Evolutionary conservation across 2,329 filamentous ascomycete species (phyloP).

Genomic region (Hawksworthiomyces lignivorus): DNA sequence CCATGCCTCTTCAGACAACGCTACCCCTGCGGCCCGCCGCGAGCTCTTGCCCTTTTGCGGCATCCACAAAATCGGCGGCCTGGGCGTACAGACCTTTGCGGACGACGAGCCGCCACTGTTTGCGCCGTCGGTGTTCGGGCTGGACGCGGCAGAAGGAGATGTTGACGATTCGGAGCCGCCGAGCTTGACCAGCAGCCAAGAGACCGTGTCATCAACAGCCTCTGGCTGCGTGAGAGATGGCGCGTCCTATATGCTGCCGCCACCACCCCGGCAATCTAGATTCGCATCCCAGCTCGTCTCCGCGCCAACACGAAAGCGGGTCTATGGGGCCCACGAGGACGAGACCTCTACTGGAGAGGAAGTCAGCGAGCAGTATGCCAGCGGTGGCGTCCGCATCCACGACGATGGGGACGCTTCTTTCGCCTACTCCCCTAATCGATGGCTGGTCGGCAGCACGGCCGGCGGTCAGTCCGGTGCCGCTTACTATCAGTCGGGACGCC

Average conservation of each 20-base stretch:
- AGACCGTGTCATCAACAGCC: constrained; percentile 36
- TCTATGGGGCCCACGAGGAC: constrained; percentile 37
- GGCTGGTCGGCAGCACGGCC: constrained; percentile 19
- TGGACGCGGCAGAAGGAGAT: constrained; percentile 13
- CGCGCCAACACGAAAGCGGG: constrained; percentile 37
- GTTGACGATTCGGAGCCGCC: constrained; percentile 34
- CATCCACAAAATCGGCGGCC: constrained; percentile 65
- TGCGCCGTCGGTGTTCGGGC: constrained; percentile 8
- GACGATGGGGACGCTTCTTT: constrained; percentile 26
- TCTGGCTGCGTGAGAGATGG: too few species aligned
- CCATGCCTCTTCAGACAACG: not conserved
- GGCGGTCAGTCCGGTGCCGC: constrained; percentile 21
- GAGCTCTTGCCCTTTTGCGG: constrained; percentile 79
- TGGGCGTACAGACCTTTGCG: constrained; percentile 56
- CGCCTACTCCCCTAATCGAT: too few species aligned
- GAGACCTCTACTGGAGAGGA: constrained; percentile 16
- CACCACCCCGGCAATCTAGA: constrained; percentile 12
- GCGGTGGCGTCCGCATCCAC: constrained; percentile 5
- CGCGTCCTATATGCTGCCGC: too few species aligned
- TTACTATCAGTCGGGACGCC: constrained; percentile 25
- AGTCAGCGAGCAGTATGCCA: not conserved
- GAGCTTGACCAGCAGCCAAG: constrained; percentile 47
- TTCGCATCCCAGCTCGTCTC: constrained; percentile 5
- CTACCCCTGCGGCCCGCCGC: constrained; percentile 25
- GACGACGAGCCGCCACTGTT: constrained; percentile 13